These are phyloP conservation scores for Alternaria ethzedia DNA, from an alignment of 2,329 filamentous ascomycete genomes.

Conservation along the genomic window DNA sequence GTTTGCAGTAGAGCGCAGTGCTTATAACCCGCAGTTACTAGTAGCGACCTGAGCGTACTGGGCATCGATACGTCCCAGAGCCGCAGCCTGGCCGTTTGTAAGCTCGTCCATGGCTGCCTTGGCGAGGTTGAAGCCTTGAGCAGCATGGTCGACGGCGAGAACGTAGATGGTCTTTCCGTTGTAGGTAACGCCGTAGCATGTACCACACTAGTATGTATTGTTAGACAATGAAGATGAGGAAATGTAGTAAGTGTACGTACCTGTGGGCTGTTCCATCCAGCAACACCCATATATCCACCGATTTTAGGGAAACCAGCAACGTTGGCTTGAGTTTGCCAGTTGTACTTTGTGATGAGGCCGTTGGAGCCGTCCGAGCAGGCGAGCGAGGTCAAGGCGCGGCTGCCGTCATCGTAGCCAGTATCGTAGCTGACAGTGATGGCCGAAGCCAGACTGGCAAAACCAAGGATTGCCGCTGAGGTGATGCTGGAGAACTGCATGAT, in stretches of 20 bases:
- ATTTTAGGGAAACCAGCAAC: conserved; percentile 58
- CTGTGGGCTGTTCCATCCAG: conserved; percentile 52
- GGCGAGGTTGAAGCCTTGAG: conserved; percentile 58
- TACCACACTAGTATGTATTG: conserved; percentile 53
- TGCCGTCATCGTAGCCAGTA: conserved; percentile 68
- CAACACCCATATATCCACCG: conserved; percentile 57
- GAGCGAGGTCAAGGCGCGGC: conserved; percentile 62
- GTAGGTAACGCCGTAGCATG: conserved; percentile 60
- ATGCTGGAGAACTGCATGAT: conserved; percentile 44
- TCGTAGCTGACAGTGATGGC: conserved; percentile 70
- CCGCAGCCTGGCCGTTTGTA: conserved; percentile 54
- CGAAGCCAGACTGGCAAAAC: conserved; percentile 39
- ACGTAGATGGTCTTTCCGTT: conserved; percentile 56
- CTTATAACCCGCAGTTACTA: conserved; percentile 44
- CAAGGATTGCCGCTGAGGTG: conserved; percentile 31
- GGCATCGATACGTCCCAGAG: conserved; percentile 55
- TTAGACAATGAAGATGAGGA: conserved; percentile 9
- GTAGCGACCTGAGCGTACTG: conserved; percentile 45
- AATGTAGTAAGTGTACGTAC: conserved; percentile 18
- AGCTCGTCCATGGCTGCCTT: conserved; percentile 57
- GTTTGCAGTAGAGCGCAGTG: not conserved
- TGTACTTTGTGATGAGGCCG: conserved; percentile 68
- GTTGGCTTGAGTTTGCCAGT: conserved; percentile 59
- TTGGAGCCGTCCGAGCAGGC: conserved; percentile 72
- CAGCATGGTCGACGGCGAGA: conserved; percentile 57